Percentiles rank a stretch among this genome's conserved stretches.
These are phyloP conservation scores for Nicotiana paniculata DNA, from an alignment of 257 asterid species.

Conservation along the genomic window DNA sequence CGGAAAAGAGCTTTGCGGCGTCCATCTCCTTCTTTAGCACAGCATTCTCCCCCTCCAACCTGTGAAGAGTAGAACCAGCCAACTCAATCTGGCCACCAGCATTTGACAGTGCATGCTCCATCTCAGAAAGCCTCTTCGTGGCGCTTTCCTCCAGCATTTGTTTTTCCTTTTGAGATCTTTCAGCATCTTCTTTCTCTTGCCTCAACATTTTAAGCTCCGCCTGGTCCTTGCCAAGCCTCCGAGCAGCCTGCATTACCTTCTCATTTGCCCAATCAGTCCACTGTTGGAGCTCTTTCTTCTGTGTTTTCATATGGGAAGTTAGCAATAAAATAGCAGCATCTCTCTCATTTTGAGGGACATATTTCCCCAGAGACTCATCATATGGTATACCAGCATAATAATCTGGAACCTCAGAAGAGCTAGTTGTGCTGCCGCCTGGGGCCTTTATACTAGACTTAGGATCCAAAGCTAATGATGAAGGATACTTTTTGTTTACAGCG, in stretches of 20 bases:
- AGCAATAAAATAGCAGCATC: constrained; percentile 41
- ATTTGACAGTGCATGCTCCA: constrained; percentile 52
- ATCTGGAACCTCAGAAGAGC: constrained; percentile 25
- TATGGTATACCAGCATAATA: constrained; percentile 43
- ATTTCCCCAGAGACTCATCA: constrained; percentile 40
- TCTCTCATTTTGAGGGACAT: constrained; percentile 41
- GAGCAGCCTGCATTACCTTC: constrained; percentile 72
- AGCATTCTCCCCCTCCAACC: constrained; percentile 43
- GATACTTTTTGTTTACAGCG: constrained; percentile 19
- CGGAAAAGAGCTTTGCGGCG: constrained; percentile 31
- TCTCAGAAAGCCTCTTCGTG: constrained; percentile 50
- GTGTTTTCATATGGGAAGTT: constrained; percentile 29
- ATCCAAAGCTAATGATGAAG: constrained; percentile 16
- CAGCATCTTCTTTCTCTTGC: constrained; percentile 59
- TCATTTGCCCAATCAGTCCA: constrained; percentile 72
- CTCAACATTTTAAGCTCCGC: constrained; percentile 60
- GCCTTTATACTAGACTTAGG: constrained; percentile 15
- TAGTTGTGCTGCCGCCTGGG: not conserved
- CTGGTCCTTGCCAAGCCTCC: constrained; percentile 53
- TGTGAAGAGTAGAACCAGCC: constrained; percentile 25
- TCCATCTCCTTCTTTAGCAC: constrained; percentile 35
- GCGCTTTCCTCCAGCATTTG: constrained; percentile 54
- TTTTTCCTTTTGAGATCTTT: constrained; percentile 46
- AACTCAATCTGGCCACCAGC: constrained; percentile 39
- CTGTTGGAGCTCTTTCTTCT: constrained; percentile 42